Evolutionary conservation across 305 asterid genomes (phyloP).

Genomic region (Fraxinus floribunda): DNA sequence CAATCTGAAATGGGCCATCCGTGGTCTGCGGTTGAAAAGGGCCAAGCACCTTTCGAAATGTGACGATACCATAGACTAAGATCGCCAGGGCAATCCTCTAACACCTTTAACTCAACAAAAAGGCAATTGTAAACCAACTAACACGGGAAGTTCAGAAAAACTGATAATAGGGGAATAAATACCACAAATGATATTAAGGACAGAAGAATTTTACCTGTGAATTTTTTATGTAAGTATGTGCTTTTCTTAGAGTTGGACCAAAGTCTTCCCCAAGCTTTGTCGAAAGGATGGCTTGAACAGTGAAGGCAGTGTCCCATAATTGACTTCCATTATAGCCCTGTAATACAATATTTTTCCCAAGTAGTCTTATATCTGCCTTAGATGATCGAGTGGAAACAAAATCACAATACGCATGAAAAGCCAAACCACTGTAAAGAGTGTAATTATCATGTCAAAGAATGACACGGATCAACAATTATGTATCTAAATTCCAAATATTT

Average conservation of each 20-base stretch:
- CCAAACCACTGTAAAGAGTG: background rate
- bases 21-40: constrained; percentile 92
- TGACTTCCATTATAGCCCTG: constrained; percentile 99
- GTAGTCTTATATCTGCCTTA: constrained; percentile 11
- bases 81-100: constrained; percentile 77
- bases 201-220: constrained; percentile 56
- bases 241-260: constrained; percentile 61
- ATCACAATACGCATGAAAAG: constrained; percentile 3
- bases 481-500: constrained; percentile 7
- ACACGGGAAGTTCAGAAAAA: constrained; percentile 14
- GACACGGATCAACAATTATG: background rate
- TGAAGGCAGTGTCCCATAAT: constrained; percentile 79
- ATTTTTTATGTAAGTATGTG: constrained; percentile 62
- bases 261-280: constrained; percentile 66
- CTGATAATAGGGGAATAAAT: constrained; percentile 3
- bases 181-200: constrained; percentile 18
- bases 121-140: constrained; percentile 21
- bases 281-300: constrained; percentile 77
- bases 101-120: constrained; percentile 54
- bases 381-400: constrained; percentile 4
- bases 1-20: constrained; percentile 99
- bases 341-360: constrained; percentile 20
- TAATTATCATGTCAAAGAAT: background rate
- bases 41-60: constrained; percentile 99
- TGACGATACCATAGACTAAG: constrained; percentile 78